These are phyloP conservation scores for Tilletia setariae DNA, from an alignment of 1,284 basidiomycete species.

Conservation along the genomic window DNA sequence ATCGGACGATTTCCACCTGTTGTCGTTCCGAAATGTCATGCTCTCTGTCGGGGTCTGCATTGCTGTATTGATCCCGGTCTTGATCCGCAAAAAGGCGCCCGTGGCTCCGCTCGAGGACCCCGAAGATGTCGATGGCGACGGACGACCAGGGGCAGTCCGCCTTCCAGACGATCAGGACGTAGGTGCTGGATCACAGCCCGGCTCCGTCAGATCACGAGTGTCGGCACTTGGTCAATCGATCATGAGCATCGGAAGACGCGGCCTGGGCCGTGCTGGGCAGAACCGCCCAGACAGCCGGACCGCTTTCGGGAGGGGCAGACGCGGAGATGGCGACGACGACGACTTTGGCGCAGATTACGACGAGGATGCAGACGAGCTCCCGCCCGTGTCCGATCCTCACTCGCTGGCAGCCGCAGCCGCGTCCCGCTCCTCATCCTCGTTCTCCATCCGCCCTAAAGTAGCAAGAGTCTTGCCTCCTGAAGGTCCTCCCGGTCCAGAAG, in stretches of 20 bases:
- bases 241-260: neutral
- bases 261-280: neutral
- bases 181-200: slow-evolving; percentile 16
- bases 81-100: slow-evolving; percentile 22
- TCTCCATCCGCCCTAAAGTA: neutral
- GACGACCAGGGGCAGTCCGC: slow-evolving; percentile 21
- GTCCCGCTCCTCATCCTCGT: neutral
- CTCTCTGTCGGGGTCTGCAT: slow-evolving; percentile 76
- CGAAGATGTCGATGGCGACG: neutral
- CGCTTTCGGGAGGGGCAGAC: neutral
- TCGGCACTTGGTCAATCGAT: neutral
- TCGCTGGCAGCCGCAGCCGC: neutral
- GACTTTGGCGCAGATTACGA: slow-evolving; percentile 17
- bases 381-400: slow-evolving; percentile 17
- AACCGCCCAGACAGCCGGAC: neutral
- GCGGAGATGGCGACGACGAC: neutral
- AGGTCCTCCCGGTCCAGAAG: slow-evolving; percentile 3
- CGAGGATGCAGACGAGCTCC: slow-evolving; percentile 24
- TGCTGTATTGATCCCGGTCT: slow-evolving; percentile 84
- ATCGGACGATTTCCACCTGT: slow-evolving; percentile 83
- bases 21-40: slow-evolving; percentile 82
- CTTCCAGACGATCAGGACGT: slow-evolving; percentile 16
- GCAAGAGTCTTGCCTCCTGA: neutral
- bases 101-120: slow-evolving; percentile 22
- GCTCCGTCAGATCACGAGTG: neutral